A percentile compares a stretch with the other conserved stretches of the same genome.
These are phyloP conservation scores for Vigna nakashimae DNA, from an alignment of 306 rosid genomes.

Conservation along the genomic window DNA sequence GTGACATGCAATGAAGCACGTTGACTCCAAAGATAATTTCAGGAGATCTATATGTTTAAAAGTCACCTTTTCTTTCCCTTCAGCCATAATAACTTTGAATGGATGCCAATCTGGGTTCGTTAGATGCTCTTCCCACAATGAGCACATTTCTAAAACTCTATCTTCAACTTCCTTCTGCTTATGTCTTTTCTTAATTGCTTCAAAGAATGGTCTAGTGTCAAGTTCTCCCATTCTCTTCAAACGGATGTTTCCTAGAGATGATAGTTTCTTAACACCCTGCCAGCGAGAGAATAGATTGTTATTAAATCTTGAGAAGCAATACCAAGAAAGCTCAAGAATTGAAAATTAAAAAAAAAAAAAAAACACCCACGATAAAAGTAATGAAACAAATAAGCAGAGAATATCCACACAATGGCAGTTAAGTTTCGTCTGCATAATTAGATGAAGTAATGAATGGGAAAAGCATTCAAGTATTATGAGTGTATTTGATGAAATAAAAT, in stretches of 20 bases:
- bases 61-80: no score
- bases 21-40: constrained; percentile 18
- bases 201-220: constrained; percentile 72
- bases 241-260: constrained; percentile 56
- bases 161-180: constrained; percentile 80
- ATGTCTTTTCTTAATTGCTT: constrained; percentile 76
- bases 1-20: constrained; percentile 17
- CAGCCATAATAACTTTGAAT: constrained; percentile 24
- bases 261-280: constrained; percentile 63
- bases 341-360: background rate
- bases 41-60: constrained; percentile 13
- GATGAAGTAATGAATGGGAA: background rate
- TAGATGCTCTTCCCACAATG: constrained; percentile 87
- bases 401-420: constrained; percentile 2
- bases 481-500: constrained; percentile 7
- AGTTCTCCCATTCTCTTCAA: constrained; percentile 96
- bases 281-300: constrained; percentile 23
- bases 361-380: constrained; percentile 17
- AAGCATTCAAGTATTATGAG: background rate
- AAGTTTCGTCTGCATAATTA: constrained; percentile 29
- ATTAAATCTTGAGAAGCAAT: constrained; percentile 6
- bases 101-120: constrained; percentile 98
- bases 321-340: constrained; percentile 27
- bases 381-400: constrained; percentile 26
- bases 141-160: constrained; percentile 74